Evolutionary conservation across 768 basidiomycete genomes (phyloP), one percentile per base, ranked within the genome.

Genomic region (Exidia glandulosa): DNA sequence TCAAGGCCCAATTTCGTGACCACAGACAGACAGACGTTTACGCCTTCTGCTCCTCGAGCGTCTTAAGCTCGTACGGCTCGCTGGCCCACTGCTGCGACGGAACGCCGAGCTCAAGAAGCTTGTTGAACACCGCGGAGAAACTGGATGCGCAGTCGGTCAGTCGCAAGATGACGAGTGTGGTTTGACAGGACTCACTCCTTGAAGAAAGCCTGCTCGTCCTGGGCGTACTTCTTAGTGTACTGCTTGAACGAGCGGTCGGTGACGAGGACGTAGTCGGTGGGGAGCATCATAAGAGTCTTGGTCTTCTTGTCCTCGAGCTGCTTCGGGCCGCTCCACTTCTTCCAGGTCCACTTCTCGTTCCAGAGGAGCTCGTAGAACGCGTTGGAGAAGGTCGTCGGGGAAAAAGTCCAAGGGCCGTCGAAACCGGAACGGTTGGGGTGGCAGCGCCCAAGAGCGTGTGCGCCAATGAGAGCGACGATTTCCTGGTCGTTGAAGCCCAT

Each of bases 401-500:
- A 90, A 82, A 94, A 94, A 2, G 93, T 93, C 91, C 89, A 93
- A n/a, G 90, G 92, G 12, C 89, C 92, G 6, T 89, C 85, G 70
- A 86, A 94, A 45, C 89, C 90, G 60, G 87, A 89, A 57, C 90
- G 83, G 73, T 90, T 81, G 60, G 77, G 60, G 78, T 99, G 95
- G 80, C 93, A 95, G 70, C 95, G 90, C 27, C 96, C 95, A 50
- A 99, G 84, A 61, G 93, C 94, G 69, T 99, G 95, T 36, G 91
- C 94, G 63, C 95, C 95, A 27, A 83, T 83, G 64, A 97, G 88
- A 59, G 92, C 91, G 62, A 96, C 94, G 56, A 98, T 98, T 75
- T 97, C 95, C 73, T 90, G 91, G 74, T 99, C 95, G 70, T 93
- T 88, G 79, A 97, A 94, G 58, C 85, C 92, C 92, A 94, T 94